Evolutionary conservation across 495 filamentous ascomycete genomes (phyloP), one percentile per base, ranked within the genome.

Genomic region (Talaromyces liani): DNA sequence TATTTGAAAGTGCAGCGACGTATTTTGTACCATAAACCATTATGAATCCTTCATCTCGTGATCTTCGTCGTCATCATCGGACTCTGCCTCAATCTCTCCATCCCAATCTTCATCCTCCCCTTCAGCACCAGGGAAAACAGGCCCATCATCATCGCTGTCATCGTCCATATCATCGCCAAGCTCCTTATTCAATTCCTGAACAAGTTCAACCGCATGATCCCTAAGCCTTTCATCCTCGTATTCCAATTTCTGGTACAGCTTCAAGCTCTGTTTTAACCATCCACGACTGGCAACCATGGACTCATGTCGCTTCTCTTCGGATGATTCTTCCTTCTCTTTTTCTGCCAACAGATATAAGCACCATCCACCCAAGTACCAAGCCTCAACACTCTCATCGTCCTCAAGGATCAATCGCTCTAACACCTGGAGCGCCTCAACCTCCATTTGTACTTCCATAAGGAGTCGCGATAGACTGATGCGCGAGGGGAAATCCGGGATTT

Each of bases 281-380:
- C 81, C 79, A 4, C 80, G 75, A 68, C 82, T 83, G 18, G 77
- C 73, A 31, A 76, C 68, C 49, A 80, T 67, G 6, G 76, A 76
- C 4, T 75, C 79, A 49, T 73, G 73, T 29, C 74, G 70, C 53
- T 69, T 74, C 31, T 69, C 64, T 64, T 72, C 71, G 2, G 77
- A 73, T 41, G 57, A 34, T 24, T 36, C 9, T 61, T 56, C 60
- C 18, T 66, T 66, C 22, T 69, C 65, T 77, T 88, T 91, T 72
- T 90, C 85, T 0, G 90, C 92, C 62, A 89, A 76, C 61, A 94
- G 80, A 69, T 91, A 90, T 63, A 91, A 80, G 62, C 89, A 89
- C 89, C 93, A 99, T 9, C 95, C 95, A 34, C 95, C 93, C 3
- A 98, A 79, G 77, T 99, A 99, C 92, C 92, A 96, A 2, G 89